A percentile compares a stretch with the other conserved stretches of the same genome.
phyloP scores from a whole-genome alignment of 140 eudicot genomes.

The Stevia rebaudiana region DNA sequence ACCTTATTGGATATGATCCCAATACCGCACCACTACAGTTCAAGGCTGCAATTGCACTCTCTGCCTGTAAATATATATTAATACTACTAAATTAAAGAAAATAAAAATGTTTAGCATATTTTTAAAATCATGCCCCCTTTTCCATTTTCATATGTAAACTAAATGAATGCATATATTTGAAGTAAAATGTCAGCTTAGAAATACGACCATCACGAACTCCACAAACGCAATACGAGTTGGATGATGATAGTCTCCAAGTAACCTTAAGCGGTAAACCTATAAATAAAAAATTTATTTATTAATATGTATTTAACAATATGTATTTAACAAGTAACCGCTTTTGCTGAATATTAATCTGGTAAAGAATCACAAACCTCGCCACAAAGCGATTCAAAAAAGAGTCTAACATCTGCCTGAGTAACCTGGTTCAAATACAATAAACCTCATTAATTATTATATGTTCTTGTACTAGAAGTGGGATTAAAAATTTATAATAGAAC shows the following conservation, averaged over 20 bases:
- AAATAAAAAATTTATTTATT: neutral
- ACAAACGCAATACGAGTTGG: constrained; percentile 64
- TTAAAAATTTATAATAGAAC: neutral
- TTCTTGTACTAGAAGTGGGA: neutral
- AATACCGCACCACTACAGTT: constrained; percentile 72
- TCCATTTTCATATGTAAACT: neutral
- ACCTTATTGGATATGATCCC: constrained; percentile 78
- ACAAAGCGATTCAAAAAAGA: constrained; percentile 65
- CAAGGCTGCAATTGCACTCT: constrained; percentile 77
- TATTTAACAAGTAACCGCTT: neutral
- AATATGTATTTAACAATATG: neutral
- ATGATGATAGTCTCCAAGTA: constrained; percentile 65
- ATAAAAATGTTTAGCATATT: too few relatives aligned
- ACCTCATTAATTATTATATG: neutral
- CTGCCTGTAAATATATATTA: too few relatives aligned
- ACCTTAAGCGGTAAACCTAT: constrained; percentile 56
- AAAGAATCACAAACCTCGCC: constrained; percentile 55
- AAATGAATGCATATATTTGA: neutral
- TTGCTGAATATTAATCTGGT: neutral
- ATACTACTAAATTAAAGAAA: too few relatives aligned
- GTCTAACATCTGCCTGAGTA: constrained; percentile 71
- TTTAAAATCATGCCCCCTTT: neutral
- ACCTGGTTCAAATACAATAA: constrained; percentile 31
- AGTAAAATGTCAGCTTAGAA: neutral
- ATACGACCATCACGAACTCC: constrained; percentile 52